Evolutionary conservation across 116 monocot genomes (phyloP).

Genomic region (Trichopus zeylanicus): DNA sequence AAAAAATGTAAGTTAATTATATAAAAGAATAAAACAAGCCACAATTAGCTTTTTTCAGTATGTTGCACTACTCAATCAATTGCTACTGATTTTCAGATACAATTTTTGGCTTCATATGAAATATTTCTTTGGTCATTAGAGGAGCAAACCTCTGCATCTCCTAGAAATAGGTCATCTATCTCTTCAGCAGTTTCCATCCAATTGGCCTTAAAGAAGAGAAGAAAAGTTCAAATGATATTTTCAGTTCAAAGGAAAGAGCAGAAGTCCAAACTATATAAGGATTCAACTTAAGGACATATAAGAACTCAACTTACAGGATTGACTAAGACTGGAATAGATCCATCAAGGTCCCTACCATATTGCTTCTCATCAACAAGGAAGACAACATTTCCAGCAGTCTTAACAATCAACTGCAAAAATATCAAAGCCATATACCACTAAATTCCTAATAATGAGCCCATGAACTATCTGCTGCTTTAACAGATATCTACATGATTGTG

Average conservation of each 20-base stretch:
- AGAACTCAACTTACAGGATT: slow-evolving; percentile 35
- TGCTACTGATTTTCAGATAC: not conserved
- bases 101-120: not conserved
- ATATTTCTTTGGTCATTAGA: not conserved
- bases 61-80: no score
- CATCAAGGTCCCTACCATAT: slow-evolving; percentile 37
- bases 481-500: not conserved
- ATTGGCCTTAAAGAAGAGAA: slow-evolving; percentile 42
- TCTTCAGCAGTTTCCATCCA: slow-evolving; percentile 74
- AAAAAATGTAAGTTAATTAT: no score
- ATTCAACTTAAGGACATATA: not conserved
- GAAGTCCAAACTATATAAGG: not conserved
- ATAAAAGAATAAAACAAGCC: no score
- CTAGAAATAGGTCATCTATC: slow-evolving; percentile 79
- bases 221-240: no score
- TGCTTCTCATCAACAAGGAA: slow-evolving; percentile 49
- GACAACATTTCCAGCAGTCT: slow-evolving; percentile 36
- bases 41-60: no score
- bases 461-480: not conserved
- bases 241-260: no score
- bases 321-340: slow-evolving; percentile 67
- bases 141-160: slow-evolving; percentile 68
- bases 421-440: not conserved
- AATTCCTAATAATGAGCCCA: not conserved
- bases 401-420: slow-evolving; percentile 32